A percentile compares a stretch with the other conserved stretches of the same genome.
Evolutionary conservation across 2,329 filamentous ascomycete genomes (phyloP).

Genomic region (Mycosphaerelloides madeirae): DNA sequence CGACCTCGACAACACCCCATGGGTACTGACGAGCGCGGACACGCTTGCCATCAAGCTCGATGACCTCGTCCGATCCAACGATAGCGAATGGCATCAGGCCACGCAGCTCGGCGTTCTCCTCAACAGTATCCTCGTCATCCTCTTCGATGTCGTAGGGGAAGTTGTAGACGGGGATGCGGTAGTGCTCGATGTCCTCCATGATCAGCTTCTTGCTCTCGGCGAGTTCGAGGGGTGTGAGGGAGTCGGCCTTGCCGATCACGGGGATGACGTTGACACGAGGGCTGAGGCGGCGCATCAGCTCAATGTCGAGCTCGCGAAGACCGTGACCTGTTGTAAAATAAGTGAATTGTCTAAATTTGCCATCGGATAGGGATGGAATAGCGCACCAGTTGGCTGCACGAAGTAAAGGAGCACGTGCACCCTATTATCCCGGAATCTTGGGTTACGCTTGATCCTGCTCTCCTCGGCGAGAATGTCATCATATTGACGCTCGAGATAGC

Average conservation of each 20-base stretch:
- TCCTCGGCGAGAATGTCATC: conserved; percentile 99
- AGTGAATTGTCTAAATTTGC: neutral
- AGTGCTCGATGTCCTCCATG: conserved; percentile 99
- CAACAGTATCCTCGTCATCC: conserved; percentile 97
- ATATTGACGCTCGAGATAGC: conserved; percentile 98
- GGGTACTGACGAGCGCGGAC: conserved; percentile 96
- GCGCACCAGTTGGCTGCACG: conserved; percentile 83
- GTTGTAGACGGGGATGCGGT: conserved; percentile 99
- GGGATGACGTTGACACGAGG: conserved; percentile 98
- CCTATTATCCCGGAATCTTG: conserved; percentile 97
- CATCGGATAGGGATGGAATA: conserved; percentile 50
- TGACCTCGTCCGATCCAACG: conserved; percentile 90
- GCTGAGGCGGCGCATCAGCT: conserved; percentile 98
- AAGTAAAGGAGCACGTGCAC: conserved; percentile 98
- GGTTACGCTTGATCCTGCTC: conserved; percentile 99
- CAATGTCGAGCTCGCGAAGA: conserved; percentile 96
- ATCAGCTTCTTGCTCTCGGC: conserved; percentile 99
- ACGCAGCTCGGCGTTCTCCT: conserved; percentile 96
- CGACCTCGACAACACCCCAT: conserved; percentile 98
- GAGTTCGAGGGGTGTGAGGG: conserved; percentile 89
- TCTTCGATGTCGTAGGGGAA: conserved; percentile 99
- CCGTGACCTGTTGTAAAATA: conserved; percentile 43
- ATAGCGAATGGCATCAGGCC: conserved; percentile 99
- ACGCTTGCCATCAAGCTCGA: conserved; percentile 88
- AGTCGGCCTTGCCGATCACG: conserved; percentile 97